These are phyloP conservation scores for Picocystis salinarum DNA, from an alignment of 139 green algal genomes.

Conservation along the genomic window DNA sequence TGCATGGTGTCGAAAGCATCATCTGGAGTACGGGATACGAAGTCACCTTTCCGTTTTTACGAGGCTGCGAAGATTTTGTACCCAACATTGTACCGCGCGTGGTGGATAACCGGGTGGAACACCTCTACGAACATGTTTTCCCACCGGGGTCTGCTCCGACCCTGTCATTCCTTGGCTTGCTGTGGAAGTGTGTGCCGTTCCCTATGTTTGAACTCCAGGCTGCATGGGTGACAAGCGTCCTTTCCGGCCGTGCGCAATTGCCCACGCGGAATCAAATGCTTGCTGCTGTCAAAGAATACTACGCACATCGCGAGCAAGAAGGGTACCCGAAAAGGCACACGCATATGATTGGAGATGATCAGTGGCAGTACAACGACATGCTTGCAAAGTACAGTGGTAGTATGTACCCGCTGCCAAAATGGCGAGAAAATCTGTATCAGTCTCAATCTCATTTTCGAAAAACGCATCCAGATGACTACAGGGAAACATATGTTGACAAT, in stretches of 20 bases:
- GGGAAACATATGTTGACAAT: no score
- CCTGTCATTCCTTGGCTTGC: constrained; percentile 52
- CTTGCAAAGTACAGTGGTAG: no score
- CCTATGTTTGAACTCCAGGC: constrained; percentile 29
- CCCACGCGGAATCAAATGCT: constrained; percentile 15
- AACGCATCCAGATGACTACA: no score
- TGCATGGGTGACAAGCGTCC: constrained; percentile 21
- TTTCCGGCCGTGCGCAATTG: constrained; percentile 19
- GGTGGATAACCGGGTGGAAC: constrained; percentile 26
- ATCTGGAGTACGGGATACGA: constrained; percentile 54
- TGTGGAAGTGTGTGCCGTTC: constrained; percentile 47
- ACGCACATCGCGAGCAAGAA: background rate
- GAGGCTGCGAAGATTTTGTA: no score
- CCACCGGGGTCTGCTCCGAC: constrained; percentile 17
- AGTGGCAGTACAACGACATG: constrained; percentile 4
- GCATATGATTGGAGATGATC: background rate
- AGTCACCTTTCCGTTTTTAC: constrained; percentile 53
- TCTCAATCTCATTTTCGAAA: no score
- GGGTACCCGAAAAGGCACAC: background rate
- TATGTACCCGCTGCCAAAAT: no score
- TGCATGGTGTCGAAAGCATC: constrained; percentile 25
- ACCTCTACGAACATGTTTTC: constrained; percentile 50
- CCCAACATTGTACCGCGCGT: constrained; percentile 8
- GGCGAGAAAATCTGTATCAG: no score
- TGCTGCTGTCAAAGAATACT: background rate